Percentiles rank a stretch among this genome's conserved stretches.
phyloP scores from a whole-genome alignment of 306 rosid species.

The Ziziphus jujuba region DNA sequence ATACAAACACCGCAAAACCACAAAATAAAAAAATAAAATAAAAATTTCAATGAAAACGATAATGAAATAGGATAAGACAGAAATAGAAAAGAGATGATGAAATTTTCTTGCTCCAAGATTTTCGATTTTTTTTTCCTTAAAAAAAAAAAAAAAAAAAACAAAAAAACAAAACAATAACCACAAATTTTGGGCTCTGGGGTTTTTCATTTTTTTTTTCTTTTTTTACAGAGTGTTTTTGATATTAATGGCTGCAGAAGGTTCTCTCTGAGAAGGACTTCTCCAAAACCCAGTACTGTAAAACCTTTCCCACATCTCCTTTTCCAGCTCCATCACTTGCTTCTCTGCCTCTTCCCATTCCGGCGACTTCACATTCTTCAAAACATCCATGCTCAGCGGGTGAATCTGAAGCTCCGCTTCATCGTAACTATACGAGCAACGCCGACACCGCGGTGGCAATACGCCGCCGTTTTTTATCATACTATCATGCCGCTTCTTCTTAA shows the following conservation, averaged over 20 bases:
- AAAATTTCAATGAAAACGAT: too few species aligned
- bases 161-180: too few species aligned
- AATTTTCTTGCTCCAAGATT: too few species aligned
- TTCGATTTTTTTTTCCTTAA: too few species aligned
- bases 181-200: too few species aligned
- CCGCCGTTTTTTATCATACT: conserved; percentile 29
- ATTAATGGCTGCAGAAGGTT: conserved; percentile 9
- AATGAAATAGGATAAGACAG: too few species aligned
- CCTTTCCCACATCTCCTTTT: conserved; percentile 88
- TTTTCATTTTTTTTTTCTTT: too few species aligned
- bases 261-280: conserved; percentile 82
- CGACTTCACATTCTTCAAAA: neutral
- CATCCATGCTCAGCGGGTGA: neutral
- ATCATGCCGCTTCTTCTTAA: conserved; percentile 32
- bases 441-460: conserved; percentile 3
- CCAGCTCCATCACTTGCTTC: conserved; percentile 43
- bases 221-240: too few species aligned
- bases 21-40: too few species aligned
- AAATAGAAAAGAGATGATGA: too few species aligned
- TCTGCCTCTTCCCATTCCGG: conserved; percentile 28
- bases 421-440: conserved; percentile 23
- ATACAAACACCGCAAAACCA: too few species aligned
- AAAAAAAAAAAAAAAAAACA: too few species aligned
- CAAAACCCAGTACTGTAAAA: conserved; percentile 73
- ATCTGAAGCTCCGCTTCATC: conserved; percentile 42